These are phyloP conservation scores for Mycena indigotica DNA, from an alignment of 768 basidiomycete species.

Conservation along the genomic window DNA sequence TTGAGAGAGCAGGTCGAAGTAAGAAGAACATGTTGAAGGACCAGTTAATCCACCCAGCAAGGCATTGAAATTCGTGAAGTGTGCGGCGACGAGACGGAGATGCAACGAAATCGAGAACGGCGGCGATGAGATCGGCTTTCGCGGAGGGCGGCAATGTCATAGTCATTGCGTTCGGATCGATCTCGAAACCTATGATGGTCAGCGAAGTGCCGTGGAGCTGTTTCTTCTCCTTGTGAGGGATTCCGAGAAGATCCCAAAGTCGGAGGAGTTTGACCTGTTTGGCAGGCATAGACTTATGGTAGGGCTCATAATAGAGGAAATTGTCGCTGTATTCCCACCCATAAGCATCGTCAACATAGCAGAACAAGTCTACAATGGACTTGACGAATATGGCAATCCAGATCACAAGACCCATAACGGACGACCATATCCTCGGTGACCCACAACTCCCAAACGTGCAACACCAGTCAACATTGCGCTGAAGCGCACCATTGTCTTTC, in stretches of 20 bases:
- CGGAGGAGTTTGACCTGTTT: slow-evolving; percentile 37
- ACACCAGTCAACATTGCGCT: slow-evolving; percentile 18
- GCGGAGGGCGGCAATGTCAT: slow-evolving; percentile 20
- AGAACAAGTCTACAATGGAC: slow-evolving; percentile 21
- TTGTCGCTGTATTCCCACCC: slow-evolving; percentile 23
- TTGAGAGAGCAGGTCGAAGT: slow-evolving; percentile 28
- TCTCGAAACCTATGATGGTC: slow-evolving; percentile 40
- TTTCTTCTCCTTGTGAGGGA: slow-evolving; percentile 43
- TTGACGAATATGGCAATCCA: slow-evolving; percentile 34
- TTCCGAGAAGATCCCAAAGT: slow-evolving; percentile 42
- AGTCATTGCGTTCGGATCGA: slow-evolving; percentile 36
- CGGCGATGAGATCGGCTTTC: slow-evolving; percentile 13
- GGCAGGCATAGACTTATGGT: slow-evolving; percentile 28
- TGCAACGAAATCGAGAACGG: slow-evolving; percentile 8
- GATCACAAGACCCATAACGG: slow-evolving; percentile 31
- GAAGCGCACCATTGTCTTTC: no score
- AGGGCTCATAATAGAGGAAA: slow-evolving; percentile 30
- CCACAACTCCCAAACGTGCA: slow-evolving; percentile 35
- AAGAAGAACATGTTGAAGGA: slow-evolving; percentile 38
- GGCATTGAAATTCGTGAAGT: slow-evolving; percentile 30
- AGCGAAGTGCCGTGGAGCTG: slow-evolving; percentile 37
- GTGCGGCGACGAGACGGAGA: slow-evolving; percentile 5
- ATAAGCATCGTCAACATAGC: slow-evolving; percentile 38
- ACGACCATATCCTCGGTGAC: slow-evolving; percentile 27
- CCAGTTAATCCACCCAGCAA: slow-evolving; percentile 45